A percentile compares a stretch with the other conserved stretches of the same genome.
Conservation (phyloP, 2,329 filamentous ascomycete species). For the Periconia macrospinosa region DNA sequence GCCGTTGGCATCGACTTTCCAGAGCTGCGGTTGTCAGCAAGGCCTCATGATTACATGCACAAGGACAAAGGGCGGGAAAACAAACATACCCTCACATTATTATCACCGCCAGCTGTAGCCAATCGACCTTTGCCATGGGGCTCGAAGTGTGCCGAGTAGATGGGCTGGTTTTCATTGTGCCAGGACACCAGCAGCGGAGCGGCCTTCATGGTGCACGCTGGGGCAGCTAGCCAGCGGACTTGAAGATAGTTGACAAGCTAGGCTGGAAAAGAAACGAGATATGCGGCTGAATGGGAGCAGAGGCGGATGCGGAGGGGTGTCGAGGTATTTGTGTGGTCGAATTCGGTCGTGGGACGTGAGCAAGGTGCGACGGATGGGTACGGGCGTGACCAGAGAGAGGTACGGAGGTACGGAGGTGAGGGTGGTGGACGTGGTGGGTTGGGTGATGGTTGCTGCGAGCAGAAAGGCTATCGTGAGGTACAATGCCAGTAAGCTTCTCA, state of each 20-base stretch:
- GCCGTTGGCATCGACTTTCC: conserved; percentile 83
- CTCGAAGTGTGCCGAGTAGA: conserved; percentile 98
- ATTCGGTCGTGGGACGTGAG: conserved; percentile 2
- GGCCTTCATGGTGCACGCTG: conserved; percentile 73
- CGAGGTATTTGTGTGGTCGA: conserved; percentile 4
- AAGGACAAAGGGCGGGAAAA: conserved; percentile 2
- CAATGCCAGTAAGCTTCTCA: neutral
- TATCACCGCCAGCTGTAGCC: conserved; percentile 93
- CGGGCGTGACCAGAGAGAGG: conserved; percentile 4
- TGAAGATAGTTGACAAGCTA: neutral
- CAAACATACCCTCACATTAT: conserved; percentile 80
- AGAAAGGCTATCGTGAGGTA: neutral
- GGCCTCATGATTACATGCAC: conserved; percentile 1
- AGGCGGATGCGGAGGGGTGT: neutral
- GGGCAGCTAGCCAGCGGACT: conserved; percentile 23
- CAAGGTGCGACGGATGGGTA: conserved; percentile 4
- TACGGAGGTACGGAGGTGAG: neutral
- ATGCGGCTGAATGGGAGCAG: neutral
- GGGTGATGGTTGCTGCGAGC: neutral
- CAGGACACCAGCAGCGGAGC: conserved; percentile 96
- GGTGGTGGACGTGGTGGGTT: neutral
- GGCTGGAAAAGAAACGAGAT: neutral
- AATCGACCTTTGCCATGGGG: conserved; percentile 86
- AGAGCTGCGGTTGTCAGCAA: conserved; percentile 65
- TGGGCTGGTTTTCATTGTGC: conserved; percentile 95